Conservation (phyloP, 768 basidiomycete genomes). For the Tylopilus plumbeoviolaceoides region DNA sequence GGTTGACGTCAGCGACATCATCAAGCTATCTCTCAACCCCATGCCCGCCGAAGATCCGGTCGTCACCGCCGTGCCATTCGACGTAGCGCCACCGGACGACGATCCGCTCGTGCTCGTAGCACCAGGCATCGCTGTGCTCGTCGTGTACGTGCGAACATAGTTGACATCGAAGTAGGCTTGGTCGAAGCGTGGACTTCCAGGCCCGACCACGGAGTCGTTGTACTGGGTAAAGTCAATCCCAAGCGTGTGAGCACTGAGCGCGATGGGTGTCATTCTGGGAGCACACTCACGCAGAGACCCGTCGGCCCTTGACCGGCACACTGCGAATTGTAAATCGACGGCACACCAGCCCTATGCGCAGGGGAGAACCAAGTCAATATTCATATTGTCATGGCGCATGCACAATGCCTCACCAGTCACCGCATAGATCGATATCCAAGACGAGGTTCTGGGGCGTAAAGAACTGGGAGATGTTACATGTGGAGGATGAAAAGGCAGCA, state of each 20-base stretch:
- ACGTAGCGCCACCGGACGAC: not conserved
- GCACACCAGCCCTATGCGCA: conserved; percentile 45
- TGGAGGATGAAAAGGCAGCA: conserved; percentile 36
- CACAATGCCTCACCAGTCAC: conserved; percentile 38
- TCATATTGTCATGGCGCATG: not conserved
- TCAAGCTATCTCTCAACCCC: not conserved
- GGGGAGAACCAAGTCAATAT: not conserved
- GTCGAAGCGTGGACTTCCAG: conserved; percentile 52
- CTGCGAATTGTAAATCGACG: conserved; percentile 37
- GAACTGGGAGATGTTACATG: conserved; percentile 42
- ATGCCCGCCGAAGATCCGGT: not conserved
- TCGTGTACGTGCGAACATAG: conserved; percentile 59
- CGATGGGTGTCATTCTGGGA: not conserved
- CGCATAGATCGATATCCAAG: conserved; percentile 53
- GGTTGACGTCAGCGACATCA: not conserved
- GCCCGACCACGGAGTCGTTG: conserved; percentile 51
- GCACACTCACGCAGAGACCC: conserved; percentile 38
- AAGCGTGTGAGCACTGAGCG: not conserved
- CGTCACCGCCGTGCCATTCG: not conserved
- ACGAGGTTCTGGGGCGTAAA: conserved; percentile 50
- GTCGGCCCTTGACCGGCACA: conserved; percentile 39
- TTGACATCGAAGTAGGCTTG: conserved; percentile 65
- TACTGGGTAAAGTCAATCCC: conserved; percentile 32
- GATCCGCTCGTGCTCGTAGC: conserved; percentile 1
- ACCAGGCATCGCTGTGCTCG: conserved; percentile 4